Evolutionary conservation across 2,329 filamentous ascomycete genomes (phyloP), one percentile per base, ranked within the genome.

Genomic region (Fusarium xyrophilum): DNA sequence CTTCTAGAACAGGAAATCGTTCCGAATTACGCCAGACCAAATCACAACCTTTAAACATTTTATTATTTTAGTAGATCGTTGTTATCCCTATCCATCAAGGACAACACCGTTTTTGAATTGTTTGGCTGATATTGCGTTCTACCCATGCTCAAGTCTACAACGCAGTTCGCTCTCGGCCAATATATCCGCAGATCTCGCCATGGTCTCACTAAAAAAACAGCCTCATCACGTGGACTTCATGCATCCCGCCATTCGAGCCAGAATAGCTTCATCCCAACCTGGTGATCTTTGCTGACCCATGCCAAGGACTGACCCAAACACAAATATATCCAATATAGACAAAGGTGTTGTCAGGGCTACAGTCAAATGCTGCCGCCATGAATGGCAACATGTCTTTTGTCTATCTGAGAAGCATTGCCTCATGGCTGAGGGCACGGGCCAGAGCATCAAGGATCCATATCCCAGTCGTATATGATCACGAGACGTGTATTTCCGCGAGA

Each of bases 11-110:
- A 3, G 46, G 46, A 50, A 36, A 25, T 4, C 3, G 13, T 8
- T 25, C 13, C 4, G 27, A 25, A 4, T 10, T 15, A 25, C 12
- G 15, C 8, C 17, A 2, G 21, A 15, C 1, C 1, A 12, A 11
- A 25, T 11, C 21, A n/a, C 7, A 32, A 21, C 4, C 21, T 33
- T 14, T 9, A 11, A 25, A 7, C 10, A 23, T 11, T 14, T 3
- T 3, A 25, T 11, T 6, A 11, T 25, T 5, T 8, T 3, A 15
- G 17, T 3, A 25, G 1, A 10, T 7, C 6, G 4, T n/a, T 11
- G 9, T 19, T 19, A 6, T n/a, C 6, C 43, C 14, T 23, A 5
- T 35, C 7, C 30, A 6, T 25, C 7, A 1, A 8, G 14, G 6
- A 11, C 4, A n/a, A 5, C 30, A 19, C 1, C 15, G 2, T 25